phyloP scores from a whole-genome alignment of 441 rosid genomes.

The Pelargonium cotyledonis region DNA sequence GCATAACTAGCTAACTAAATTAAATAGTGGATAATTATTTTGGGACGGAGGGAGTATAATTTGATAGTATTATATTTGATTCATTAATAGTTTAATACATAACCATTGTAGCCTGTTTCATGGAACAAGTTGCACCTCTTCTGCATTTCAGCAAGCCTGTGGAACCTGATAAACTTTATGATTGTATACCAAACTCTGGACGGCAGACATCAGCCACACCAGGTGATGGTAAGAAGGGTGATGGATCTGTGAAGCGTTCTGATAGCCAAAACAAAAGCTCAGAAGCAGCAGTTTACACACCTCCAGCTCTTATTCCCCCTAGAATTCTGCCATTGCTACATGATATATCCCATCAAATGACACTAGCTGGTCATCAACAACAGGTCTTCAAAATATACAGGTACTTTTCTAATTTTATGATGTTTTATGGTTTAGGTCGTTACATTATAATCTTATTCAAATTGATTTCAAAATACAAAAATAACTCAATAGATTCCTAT shows the following conservation, averaged over 20 bases:
- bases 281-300: constrained; percentile 62
- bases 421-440: background rate
- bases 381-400: constrained; percentile 74
- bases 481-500: background rate
- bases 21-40: no score
- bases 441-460: background rate
- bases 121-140: constrained; percentile 8
- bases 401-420: constrained; percentile 25
- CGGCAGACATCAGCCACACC: constrained; percentile 52
- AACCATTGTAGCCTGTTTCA: background rate
- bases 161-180: constrained; percentile 82
- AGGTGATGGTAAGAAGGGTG: background rate
- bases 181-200: constrained; percentile 75
- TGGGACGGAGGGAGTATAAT: no score
- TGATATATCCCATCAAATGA: constrained; percentile 88
- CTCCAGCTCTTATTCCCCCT: constrained; percentile 76
- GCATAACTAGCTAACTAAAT: no score
- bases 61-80: no score
- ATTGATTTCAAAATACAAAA: background rate
- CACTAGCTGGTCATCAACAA: constrained; percentile 86
- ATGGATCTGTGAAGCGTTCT: constrained; percentile 26
- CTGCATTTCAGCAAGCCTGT: constrained; percentile 68
- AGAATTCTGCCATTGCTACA: constrained; percentile 79
- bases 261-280: constrained; percentile 38
- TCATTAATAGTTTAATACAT: no score